These are phyloP conservation scores for Stagonosporopsis tanaceti DNA, from an alignment of 2,329 filamentous ascomycete genomes.

Conservation along the genomic window DNA sequence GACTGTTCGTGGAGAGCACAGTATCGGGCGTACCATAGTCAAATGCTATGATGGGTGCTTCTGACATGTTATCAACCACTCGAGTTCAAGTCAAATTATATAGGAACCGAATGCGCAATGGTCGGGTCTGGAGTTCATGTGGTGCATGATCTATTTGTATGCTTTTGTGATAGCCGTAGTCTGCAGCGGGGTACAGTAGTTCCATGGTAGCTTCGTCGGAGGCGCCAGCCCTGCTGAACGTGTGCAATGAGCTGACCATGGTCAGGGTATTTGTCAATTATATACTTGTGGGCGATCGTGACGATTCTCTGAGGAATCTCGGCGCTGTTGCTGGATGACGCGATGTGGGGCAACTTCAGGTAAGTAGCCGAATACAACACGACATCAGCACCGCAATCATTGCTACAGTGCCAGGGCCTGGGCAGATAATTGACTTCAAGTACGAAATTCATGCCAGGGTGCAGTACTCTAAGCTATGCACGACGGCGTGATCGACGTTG, in stretches of 20 bases:
- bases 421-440: too few relatives aligned
- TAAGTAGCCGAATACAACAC: constrained; percentile 4
- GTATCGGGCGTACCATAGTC: constrained; percentile 5
- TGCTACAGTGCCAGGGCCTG: neutral
- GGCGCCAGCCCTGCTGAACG: neutral
- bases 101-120: neutral
- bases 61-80: neutral
- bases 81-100: neutral
- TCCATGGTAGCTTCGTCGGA: neutral
- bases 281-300: neutral
- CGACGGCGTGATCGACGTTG: too few relatives aligned
- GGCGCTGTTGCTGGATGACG: neutral
- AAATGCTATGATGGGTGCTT: constrained; percentile 6
- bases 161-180: neutral
- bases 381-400: neutral
- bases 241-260: neutral
- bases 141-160: neutral
- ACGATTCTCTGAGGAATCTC: constrained; percentile 3
- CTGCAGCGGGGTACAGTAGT: neutral
- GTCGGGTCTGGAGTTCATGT: too few relatives aligned
- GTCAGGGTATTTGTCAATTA: neutral
- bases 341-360: constrained; percentile 4
- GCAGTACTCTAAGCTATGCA: too few relatives aligned
- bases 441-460: too few relatives aligned
- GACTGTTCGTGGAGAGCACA: neutral